Conservation (phyloP, 2,329 filamentous ascomycete genomes). For the Nigrospora oryzae region DNA sequence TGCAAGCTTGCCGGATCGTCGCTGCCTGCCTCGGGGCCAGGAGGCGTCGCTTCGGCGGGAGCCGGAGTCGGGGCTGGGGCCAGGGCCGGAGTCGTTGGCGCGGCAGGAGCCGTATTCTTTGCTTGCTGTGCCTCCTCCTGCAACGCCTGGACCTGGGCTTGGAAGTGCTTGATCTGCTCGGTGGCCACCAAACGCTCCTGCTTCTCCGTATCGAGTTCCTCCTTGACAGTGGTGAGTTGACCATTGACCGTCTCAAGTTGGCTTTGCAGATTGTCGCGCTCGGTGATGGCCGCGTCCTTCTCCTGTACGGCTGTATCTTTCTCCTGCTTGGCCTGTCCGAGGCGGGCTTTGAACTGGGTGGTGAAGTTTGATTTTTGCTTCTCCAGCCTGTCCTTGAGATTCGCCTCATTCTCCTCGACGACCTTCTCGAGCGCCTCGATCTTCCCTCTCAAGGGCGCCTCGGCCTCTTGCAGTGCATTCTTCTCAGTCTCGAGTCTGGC, state of each 20-base stretch:
- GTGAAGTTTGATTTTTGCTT: constrained; percentile 36
- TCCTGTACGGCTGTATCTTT: constrained; percentile 16
- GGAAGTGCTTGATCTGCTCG: constrained; percentile 33
- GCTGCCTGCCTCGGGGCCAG: neutral
- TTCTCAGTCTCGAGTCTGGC: constrained; percentile 57
- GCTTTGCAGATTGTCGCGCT: constrained; percentile 43
- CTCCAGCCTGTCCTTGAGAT: neutral
- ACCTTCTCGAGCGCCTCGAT: constrained; percentile 41
- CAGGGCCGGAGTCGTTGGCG: constrained; percentile 26
- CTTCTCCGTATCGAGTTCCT: constrained; percentile 46
- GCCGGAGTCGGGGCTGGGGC: constrained; percentile 5
- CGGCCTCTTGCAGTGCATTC: constrained; percentile 42
- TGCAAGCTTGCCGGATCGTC: constrained; percentile 32
- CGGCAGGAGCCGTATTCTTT: constrained; percentile 20
- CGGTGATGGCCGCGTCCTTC: constrained; percentile 41
- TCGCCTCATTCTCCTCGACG: constrained; percentile 44
- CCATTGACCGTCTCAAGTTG: constrained; percentile 36
- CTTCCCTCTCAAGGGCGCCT: constrained; percentile 43
- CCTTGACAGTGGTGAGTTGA: constrained; percentile 27
- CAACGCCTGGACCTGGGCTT: constrained; percentile 21
- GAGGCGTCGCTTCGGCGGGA: neutral
- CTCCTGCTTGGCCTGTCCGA: constrained; percentile 9
- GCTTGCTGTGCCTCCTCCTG: constrained; percentile 22
- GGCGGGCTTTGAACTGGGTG: constrained; percentile 56
- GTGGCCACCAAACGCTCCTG: constrained; percentile 26